These are phyloP conservation scores for Niebla homalea DNA, from an alignment of 495 filamentous ascomycete species.

Conservation along the genomic window DNA sequence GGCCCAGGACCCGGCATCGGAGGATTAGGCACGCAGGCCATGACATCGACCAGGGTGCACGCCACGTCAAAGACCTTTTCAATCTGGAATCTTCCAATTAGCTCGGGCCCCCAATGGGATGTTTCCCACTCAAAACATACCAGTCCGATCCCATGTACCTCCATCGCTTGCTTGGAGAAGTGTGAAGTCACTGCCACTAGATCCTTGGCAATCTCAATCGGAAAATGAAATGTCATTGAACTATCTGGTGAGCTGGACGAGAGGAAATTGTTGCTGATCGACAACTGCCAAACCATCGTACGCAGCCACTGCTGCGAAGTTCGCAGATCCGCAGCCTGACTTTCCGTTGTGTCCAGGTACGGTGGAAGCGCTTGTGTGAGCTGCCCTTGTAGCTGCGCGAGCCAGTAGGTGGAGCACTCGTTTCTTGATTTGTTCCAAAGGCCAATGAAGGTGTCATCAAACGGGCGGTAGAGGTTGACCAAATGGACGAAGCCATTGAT, in stretches of 20 bases:
- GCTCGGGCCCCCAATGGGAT: neutral
- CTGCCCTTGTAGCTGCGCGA: conserved; percentile 50
- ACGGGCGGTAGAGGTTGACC: conserved; percentile 54
- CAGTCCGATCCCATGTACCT: conserved; percentile 58
- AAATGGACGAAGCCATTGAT: conserved; percentile 50
- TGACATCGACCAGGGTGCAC: conserved; percentile 58
- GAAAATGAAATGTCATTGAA: conserved; percentile 54
- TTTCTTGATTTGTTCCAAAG: conserved; percentile 59
- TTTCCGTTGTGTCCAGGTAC: conserved; percentile 50
- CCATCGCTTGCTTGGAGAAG: conserved; percentile 51
- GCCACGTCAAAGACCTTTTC: conserved; percentile 70
- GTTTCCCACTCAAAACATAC: conserved; percentile 29
- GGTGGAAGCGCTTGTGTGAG: conserved; percentile 49
- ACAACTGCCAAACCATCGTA: conserved; percentile 66
- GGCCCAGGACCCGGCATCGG: conserved; percentile 51
- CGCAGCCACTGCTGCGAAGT: conserved; percentile 76
- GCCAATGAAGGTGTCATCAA: conserved; percentile 55
- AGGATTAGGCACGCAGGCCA: conserved; percentile 47
- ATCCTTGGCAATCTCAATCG: conserved; percentile 57
- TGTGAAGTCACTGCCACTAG: conserved; percentile 51
- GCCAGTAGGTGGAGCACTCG: conserved; percentile 43
- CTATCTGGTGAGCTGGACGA: conserved; percentile 36
- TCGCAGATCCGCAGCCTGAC: conserved; percentile 54
- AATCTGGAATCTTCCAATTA: conserved; percentile 30
- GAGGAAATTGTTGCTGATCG: conserved; percentile 39